Conservation (phyloP, 2,329 filamentous ascomycete species). For the Alternaria brassicae region DNA sequence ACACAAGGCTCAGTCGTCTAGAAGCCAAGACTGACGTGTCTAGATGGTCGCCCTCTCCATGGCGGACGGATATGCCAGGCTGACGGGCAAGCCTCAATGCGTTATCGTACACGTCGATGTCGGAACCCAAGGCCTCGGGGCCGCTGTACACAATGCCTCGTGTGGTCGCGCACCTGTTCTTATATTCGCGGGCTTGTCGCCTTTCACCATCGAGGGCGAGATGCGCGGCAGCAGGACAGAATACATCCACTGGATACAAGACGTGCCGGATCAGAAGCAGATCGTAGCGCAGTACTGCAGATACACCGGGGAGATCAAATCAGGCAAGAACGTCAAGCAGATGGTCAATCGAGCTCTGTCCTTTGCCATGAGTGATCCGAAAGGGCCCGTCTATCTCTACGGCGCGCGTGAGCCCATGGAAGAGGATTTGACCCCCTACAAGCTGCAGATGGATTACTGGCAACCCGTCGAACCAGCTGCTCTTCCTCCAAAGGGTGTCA, state of each 20-base stretch:
- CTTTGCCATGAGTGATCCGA: conserved; percentile 78
- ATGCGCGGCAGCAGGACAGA: conserved; percentile 75
- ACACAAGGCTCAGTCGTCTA: not conserved
- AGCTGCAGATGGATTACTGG: conserved; percentile 73
- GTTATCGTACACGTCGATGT: conserved; percentile 85
- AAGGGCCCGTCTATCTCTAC: conserved; percentile 80
- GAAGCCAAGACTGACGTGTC: conserved; percentile 7
- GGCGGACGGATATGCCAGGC: conserved; percentile 77
- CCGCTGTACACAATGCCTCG: conserved; percentile 80
- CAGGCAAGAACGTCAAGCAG: conserved; percentile 85
- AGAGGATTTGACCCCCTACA: conserved; percentile 70
- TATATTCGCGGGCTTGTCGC: conserved; percentile 79
- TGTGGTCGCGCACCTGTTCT: conserved; percentile 76
- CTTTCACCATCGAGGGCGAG: conserved; percentile 79
- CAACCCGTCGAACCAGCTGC: conserved; percentile 72
- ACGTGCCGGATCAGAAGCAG: conserved; percentile 80
- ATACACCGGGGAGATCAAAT: conserved; percentile 82
- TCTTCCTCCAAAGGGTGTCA: conserved; percentile 61
- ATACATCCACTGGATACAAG: conserved; percentile 87
- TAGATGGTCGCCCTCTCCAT: conserved; percentile 86
- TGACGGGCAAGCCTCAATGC: conserved; percentile 75
- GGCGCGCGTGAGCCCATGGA: conserved; percentile 83
- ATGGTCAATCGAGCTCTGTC: conserved; percentile 85
- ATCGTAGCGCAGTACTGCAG: conserved; percentile 87
- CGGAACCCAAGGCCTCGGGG: conserved; percentile 78